Conservation (phyloP, 768 basidiomycete species). For the Panus rudis region DNA sequence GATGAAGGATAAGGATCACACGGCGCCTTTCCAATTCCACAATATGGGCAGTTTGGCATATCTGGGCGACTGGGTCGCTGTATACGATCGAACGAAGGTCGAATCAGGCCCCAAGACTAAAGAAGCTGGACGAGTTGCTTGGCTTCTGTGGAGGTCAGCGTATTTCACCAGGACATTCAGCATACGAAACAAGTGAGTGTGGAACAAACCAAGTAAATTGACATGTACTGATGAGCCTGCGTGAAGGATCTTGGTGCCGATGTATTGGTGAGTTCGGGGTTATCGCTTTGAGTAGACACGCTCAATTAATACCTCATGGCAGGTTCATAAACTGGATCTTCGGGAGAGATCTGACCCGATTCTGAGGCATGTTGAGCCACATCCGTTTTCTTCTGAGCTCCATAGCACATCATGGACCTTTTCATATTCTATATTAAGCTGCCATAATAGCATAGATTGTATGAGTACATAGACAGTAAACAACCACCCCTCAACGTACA, state of each 20-base stretch:
- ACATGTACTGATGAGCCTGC: slow-evolving; percentile 6
- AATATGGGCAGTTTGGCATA: slow-evolving; percentile 76
- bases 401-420: too few relatives aligned
- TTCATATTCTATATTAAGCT: too few relatives aligned
- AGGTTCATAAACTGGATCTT: slow-evolving; percentile 79
- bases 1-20: slow-evolving; percentile 37
- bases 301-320: background rate
- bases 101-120: slow-evolving; percentile 39
- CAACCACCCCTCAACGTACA: too few relatives aligned
- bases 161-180: slow-evolving; percentile 77
- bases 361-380: too few relatives aligned
- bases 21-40: slow-evolving; percentile 59
- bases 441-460: too few relatives aligned
- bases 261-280: slow-evolving; percentile 46
- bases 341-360: slow-evolving; percentile 66
- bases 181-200: slow-evolving; percentile 57
- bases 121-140: slow-evolving; percentile 63
- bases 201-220: background rate
- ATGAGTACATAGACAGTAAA: too few relatives aligned
- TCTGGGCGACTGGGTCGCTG: slow-evolving; percentile 76
- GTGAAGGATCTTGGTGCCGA: slow-evolving; percentile 54
- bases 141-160: slow-evolving; percentile 76
- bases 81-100: slow-evolving; percentile 56
- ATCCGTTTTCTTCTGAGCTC: too few relatives aligned
- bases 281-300: background rate